Evolutionary conservation across 2,329 filamentous ascomycete species (phyloP), one percentile per base, ranked within the genome.

Genomic region (Neopestalotiopsis rosae): DNA sequence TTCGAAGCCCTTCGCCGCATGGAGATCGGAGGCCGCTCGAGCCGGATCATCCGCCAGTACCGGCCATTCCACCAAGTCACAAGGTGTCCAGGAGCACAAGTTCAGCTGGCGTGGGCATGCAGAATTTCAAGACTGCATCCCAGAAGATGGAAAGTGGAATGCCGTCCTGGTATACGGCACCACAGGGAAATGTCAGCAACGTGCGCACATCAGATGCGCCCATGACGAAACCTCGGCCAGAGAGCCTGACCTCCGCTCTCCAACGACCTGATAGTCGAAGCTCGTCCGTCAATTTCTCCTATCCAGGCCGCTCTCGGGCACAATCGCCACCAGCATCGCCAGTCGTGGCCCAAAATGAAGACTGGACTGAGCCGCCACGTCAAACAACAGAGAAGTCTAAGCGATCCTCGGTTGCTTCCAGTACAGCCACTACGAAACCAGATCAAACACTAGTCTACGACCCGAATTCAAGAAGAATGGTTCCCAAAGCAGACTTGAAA

Each of bases 1-100:
- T 98, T 80, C 90, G 95, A 73, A 92, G 92, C 13, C 90, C 91
- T 3, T 97, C 91, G 4, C 93, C 87, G 70, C 84, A 79, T 77
- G 77, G 80, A 68, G 79, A 79, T 59, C 77, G 79, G 69, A 80
- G 78, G 71, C 79, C 77, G 67, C 78, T 69, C 57, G 73, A 78
- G 24, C 78, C 82, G 64, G 82, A 88, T 74, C 85, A 88, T 66
- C 94, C 94, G 38, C 94, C 94, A 1, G 90, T 97, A 2, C 95
- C 94, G 45, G 85, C 87, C 4, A 85, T 97, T 32, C 94, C 93
- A 4, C 68, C 73, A 57, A 72, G 70, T 49, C 78, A 78, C 68
- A 77, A 71, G 32, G 79, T 76, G 74, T 72, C 76, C 62, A 70
- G 77, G 68, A 85, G 79, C 71, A 71, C 82, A 66, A 82, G 82